These are phyloP conservation scores for Paraurostyla sp. DNA, from an alignment of 73 alveolate genomes.

Conservation along the genomic window DNA sequence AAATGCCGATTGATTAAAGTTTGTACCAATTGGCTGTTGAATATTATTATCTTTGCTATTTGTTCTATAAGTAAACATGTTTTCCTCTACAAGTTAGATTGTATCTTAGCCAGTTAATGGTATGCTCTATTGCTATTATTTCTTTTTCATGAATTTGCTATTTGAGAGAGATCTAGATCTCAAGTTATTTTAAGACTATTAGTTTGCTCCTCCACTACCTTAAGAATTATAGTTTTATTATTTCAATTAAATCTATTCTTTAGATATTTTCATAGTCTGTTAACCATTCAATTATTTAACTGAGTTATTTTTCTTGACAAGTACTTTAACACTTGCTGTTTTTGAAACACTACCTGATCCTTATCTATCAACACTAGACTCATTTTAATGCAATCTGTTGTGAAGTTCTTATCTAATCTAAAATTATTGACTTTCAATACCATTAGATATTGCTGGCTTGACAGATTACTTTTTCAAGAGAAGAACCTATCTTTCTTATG, in stretches of 20 bases:
- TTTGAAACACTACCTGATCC: neutral
- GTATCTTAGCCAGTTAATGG: too few relatives aligned
- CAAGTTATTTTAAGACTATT: neutral
- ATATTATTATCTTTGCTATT: slow-evolving; percentile 3
- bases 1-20: slow-evolving; percentile 1
- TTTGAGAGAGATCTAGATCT: slow-evolving; percentile 35
- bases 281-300: neutral
- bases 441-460: too few relatives aligned
- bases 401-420: neutral
- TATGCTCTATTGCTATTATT: neutral
- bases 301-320: slow-evolving; percentile 4
- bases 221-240: slow-evolving; percentile 19
- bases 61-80: neutral
- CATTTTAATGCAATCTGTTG: too few relatives aligned
- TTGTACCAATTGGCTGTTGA: slow-evolving; percentile 28
- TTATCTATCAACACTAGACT: too few relatives aligned
- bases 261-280: neutral
- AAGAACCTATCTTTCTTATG: slow-evolving; percentile 1
- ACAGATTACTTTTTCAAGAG: neutral
- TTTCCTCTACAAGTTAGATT: neutral
- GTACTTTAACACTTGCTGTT: neutral
- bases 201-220: neutral
- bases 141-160: neutral
- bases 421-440: neutral
- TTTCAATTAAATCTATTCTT: neutral